Evolutionary conservation across 805 yeast species (phyloP).

Genomic region (Metschnikowia matae): DNA sequence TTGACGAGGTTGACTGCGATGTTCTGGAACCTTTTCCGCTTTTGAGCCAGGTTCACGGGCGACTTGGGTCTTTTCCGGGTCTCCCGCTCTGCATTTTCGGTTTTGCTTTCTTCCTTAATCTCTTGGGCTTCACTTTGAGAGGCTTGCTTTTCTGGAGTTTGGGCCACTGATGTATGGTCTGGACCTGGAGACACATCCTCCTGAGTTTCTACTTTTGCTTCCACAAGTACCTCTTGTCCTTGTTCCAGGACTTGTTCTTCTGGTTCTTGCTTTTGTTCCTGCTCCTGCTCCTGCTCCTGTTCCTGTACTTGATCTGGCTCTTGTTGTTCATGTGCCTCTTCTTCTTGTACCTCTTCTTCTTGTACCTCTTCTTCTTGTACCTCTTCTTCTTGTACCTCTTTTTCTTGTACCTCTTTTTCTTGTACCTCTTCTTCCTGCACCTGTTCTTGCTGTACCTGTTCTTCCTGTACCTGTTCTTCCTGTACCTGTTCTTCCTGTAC

Average conservation of each 20-base stretch:
- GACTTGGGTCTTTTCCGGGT: not conserved
- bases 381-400: not conserved
- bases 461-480: not conserved
- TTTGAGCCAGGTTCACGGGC: slow-evolving; percentile 7
- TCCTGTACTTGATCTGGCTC: not conserved
- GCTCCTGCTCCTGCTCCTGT: not conserved
- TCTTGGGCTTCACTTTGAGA: not conserved
- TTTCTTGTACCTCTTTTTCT: not conserved
- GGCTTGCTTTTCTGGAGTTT: too few species aligned
- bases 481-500: not conserved
- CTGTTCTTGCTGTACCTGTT: not conserved
- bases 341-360: not conserved
- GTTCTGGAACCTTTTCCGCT: slow-evolving; percentile 52
- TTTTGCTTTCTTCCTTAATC: not conserved
- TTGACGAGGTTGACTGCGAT: slow-evolving; percentile 59
- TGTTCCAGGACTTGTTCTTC: not conserved
- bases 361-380: not conserved
- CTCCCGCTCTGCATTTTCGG: not conserved
- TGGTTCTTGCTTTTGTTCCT: not conserved
- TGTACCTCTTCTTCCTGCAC: not conserved
- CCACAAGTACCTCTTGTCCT: not conserved
- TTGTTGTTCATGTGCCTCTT: not conserved
- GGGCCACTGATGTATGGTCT: not conserved
- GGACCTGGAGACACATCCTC: not conserved
- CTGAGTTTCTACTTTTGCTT: not conserved